Conservation (phyloP, 2,329 filamentous ascomycete genomes). For the Ceratocystis harringtonii region DNA sequence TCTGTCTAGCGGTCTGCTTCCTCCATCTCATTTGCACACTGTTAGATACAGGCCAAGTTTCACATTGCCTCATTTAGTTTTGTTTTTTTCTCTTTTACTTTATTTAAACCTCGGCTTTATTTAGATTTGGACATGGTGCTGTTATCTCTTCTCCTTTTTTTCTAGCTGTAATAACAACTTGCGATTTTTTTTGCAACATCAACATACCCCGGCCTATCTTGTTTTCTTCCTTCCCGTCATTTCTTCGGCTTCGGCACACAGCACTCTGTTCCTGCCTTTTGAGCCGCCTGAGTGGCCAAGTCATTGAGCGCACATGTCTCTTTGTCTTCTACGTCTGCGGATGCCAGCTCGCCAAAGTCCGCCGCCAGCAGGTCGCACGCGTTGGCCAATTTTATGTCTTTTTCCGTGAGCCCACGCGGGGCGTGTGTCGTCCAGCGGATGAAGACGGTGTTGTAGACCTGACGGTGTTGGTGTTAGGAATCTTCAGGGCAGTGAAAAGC, state of each 20-base stretch:
- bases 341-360: conserved; percentile 36
- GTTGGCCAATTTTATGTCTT: conserved; percentile 46
- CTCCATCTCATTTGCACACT: background rate
- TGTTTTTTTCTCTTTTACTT: conserved; percentile 8
- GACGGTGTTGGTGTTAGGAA: background rate
- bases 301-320: conserved; percentile 25
- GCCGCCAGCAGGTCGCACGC: conserved; percentile 45
- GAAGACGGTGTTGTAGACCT: conserved; percentile 56
- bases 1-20: background rate
- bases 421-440: conserved; percentile 62
- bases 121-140: conserved; percentile 5
- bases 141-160: conserved; percentile 19
- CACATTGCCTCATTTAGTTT: background rate
- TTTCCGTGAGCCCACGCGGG: conserved; percentile 47
- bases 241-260: conserved; percentile 33
- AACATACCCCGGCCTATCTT: background rate
- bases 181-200: conserved; percentile 4
- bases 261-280: conserved; percentile 35
- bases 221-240: background rate
- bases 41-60: background rate
- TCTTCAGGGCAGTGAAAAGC: background rate
- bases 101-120: conserved; percentile 5
- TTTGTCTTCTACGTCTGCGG: conserved; percentile 23
- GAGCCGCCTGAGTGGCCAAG: conserved; percentile 33
- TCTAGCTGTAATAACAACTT: conserved; percentile 17